These are phyloP conservation scores for Fusarium nisikadoi DNA, from an alignment of 2,329 filamentous ascomycete species.

Conservation along the genomic window DNA sequence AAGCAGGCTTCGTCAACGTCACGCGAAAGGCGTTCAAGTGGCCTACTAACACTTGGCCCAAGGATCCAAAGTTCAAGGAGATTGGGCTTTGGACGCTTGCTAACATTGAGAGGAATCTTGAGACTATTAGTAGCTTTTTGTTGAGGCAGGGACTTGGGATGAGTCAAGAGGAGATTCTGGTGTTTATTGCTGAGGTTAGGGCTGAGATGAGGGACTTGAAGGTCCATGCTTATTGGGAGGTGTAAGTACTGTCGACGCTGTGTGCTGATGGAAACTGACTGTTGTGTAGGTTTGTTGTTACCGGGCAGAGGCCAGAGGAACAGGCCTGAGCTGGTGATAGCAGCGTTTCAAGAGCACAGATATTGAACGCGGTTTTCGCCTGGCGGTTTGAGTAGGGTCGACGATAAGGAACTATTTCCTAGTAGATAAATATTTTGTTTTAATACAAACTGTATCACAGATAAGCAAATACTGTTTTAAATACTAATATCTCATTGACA, in stretches of 20 bases:
- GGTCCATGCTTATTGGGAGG: constrained; percentile 22
- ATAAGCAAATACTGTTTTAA: too few relatives aligned
- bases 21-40: constrained; percentile 3
- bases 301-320: constrained; percentile 18
- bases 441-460: too few relatives aligned
- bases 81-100: constrained; percentile 23
- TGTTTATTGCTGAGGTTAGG: constrained; percentile 8
- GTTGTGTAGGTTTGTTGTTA: background rate
- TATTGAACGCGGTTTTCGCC: rapidly evolving
- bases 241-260: background rate
- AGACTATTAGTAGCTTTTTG: constrained; percentile 10
- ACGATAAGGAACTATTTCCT: rapidly evolving
- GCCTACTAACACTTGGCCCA: constrained; percentile 27
- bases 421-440: too few relatives aligned
- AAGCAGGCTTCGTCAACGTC: constrained; percentile 18
- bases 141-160: constrained; percentile 8
- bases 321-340: too few relatives aligned
- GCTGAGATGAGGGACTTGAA: constrained; percentile 18
- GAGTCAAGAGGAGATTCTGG: constrained; percentile 16
- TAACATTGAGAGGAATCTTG: constrained; percentile 14
- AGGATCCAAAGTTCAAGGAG: constrained; percentile 21
- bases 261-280: background rate
- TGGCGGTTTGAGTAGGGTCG: rapidly evolving
- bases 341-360: rapidly evolving
- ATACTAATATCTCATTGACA: too few relatives aligned